Conservation (phyloP, 192 early-diverging fungal genomes). For the Gaertneriomyces sp. region DNA sequence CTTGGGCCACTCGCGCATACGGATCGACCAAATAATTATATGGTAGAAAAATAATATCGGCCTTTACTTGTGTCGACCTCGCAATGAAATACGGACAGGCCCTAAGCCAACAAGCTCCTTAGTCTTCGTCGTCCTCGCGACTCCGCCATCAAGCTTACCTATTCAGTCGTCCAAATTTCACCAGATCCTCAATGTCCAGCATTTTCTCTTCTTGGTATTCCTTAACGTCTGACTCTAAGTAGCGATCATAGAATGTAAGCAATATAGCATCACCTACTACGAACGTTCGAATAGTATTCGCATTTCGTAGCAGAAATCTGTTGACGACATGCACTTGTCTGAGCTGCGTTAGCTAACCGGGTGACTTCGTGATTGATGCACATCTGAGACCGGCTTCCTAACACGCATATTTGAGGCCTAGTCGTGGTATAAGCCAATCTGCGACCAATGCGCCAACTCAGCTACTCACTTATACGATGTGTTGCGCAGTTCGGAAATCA, state of each 20-base stretch:
- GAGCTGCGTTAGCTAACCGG: slow-evolving; percentile 21
- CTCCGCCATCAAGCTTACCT: slow-evolving; percentile 11
- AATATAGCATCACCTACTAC: background rate
- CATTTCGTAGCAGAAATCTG: slow-evolving; percentile 38
- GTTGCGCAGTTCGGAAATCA: slow-evolving; percentile 49
- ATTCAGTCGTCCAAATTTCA: slow-evolving; percentile 34
- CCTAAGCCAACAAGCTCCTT: slow-evolving; percentile 7
- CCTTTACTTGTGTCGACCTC: slow-evolving; percentile 30
- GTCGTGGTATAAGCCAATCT: background rate
- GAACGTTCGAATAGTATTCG: slow-evolving; percentile 26
- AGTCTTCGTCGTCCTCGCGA: no score
- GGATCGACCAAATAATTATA: slow-evolving; percentile 65
- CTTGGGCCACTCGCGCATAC: slow-evolving; percentile 47
- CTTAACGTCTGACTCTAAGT: background rate
- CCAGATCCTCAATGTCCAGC: slow-evolving; percentile 59
- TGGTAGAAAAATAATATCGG: slow-evolving; percentile 60
- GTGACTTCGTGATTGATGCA: slow-evolving; percentile 50
- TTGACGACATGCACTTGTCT: slow-evolving; percentile 43
- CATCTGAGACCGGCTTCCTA: slow-evolving; percentile 61
- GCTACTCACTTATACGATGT: slow-evolving; percentile 38
- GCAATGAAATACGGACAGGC: slow-evolving; percentile 62
- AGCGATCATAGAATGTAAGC: no score
- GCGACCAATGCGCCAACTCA: background rate
- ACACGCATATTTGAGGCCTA: slow-evolving; percentile 29
- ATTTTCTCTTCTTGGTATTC: slow-evolving; percentile 17